These are phyloP conservation scores for Chrysanthemum makinoi DNA, from an alignment of 129 eudicot genomes.

Conservation along the genomic window DNA sequence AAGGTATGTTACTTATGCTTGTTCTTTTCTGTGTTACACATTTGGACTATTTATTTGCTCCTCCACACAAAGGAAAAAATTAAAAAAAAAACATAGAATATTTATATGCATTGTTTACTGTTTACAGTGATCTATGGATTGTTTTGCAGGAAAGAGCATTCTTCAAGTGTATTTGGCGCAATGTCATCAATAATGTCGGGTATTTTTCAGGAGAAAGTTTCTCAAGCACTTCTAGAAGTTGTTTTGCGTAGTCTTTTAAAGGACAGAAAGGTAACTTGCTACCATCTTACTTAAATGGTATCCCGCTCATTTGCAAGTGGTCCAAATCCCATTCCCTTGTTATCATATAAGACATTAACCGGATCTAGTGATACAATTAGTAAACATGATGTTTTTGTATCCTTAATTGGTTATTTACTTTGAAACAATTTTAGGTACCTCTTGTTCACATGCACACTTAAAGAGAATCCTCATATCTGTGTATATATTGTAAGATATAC, in stretches of 20 bases:
- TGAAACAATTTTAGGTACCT: background rate
- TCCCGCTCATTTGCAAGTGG: background rate
- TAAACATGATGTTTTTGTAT: background rate
- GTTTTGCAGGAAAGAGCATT: constrained; percentile 66
- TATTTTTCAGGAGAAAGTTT: constrained; percentile 60
- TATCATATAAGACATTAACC: background rate
- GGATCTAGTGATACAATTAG: background rate
- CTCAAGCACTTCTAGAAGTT: constrained; percentile 67
- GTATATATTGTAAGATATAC: background rate
- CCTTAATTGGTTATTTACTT: constrained; percentile 10
- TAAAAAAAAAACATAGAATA: background rate
- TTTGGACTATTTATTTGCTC: constrained; percentile 11
- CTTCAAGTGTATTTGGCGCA: constrained; percentile 55
- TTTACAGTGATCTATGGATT: constrained; percentile 22
- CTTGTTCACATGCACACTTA: background rate
- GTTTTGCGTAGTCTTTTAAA: constrained; percentile 64
- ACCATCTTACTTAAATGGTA: constrained; percentile 9
- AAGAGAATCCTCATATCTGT: background rate
- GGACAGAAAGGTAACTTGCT: constrained; percentile 59
- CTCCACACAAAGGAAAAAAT: background rate
- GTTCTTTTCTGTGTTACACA: constrained; percentile 3
- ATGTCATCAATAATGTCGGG: constrained; percentile 72
- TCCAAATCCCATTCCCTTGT: background rate
- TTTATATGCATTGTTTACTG: background rate
- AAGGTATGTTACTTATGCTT: constrained; percentile 41